These are phyloP conservation scores for Ustilago tritici DNA, from an alignment of 1,284 basidiomycete species.

Conservation along the genomic window DNA sequence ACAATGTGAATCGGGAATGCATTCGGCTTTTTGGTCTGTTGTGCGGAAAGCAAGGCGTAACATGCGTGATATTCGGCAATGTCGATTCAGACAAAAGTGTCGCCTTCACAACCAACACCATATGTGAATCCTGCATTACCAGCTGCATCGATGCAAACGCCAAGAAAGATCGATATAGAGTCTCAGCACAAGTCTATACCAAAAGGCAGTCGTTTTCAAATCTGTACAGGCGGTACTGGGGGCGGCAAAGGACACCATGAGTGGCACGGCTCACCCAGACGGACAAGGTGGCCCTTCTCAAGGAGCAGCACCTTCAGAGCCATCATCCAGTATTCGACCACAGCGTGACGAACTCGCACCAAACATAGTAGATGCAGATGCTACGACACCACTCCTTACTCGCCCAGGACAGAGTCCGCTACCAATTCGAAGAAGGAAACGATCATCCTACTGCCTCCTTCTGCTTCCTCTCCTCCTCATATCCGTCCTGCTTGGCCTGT, in stretches of 20 bases:
- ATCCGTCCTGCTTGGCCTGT: conserved; percentile 9
- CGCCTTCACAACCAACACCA: conserved; percentile 4
- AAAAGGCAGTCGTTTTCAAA: no score
- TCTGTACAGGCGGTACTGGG: background rate
- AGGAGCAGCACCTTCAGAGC: background rate
- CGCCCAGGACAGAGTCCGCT: background rate
- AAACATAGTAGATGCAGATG: conserved; percentile 4
- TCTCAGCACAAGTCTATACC: background rate
- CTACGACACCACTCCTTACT: conserved; percentile 19
- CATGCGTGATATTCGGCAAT: background rate
- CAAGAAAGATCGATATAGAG: background rate
- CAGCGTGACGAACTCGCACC: background rate
- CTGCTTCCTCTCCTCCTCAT: conserved; percentile 12
- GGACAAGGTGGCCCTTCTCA: background rate
- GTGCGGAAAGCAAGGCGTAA: background rate
- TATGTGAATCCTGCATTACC: background rate
- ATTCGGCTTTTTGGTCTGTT: background rate
- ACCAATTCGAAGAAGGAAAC: background rate
- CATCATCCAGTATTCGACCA: background rate
- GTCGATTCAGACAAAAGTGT: conserved; percentile 1
- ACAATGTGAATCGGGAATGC: background rate
- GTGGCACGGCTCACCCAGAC: background rate
- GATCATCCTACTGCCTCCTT: conserved; percentile 6
- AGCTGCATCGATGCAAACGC: background rate
- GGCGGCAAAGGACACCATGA: background rate